A percentile compares a stretch with the other conserved stretches of the same genome.
phyloP scores from a whole-genome alignment of 257 asterid species.

The Penstemon newberryi region DNA sequence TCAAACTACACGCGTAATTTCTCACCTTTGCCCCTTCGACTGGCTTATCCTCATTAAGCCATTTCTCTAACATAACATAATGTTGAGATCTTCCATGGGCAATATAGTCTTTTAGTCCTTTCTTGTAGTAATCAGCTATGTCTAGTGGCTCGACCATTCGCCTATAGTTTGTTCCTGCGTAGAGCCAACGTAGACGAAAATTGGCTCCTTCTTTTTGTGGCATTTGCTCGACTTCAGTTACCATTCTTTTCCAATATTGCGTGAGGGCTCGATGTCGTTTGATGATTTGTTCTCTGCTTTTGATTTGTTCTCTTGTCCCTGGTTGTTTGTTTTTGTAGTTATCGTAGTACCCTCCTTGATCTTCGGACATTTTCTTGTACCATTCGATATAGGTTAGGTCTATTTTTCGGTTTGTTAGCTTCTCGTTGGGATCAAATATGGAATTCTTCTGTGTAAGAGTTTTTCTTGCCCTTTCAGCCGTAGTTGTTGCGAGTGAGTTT shows the following conservation, averaged over 20 bases:
- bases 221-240: slow-evolving; percentile 31
- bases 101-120: slow-evolving; percentile 28
- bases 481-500: slow-evolving; percentile 12
- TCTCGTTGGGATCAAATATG: slow-evolving; percentile 31
- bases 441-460: slow-evolving; percentile 6
- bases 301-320: slow-evolving; percentile 23
- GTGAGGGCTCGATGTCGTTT: slow-evolving; percentile 29
- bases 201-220: slow-evolving; percentile 28
- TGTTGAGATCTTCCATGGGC: slow-evolving; percentile 27
- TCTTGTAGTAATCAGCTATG: slow-evolving; percentile 38
- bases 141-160: slow-evolving; percentile 44
- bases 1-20: slow-evolving; percentile 28
- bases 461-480: background rate
- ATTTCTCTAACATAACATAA: slow-evolving; percentile 35
- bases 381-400: slow-evolving; percentile 36
- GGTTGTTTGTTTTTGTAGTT: slow-evolving; percentile 9
- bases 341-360: slow-evolving; percentile 34
- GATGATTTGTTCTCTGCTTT: slow-evolving; percentile 26
- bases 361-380: slow-evolving; percentile 32
- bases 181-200: slow-evolving; percentile 37
- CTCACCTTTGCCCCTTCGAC: slow-evolving; percentile 6
- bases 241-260: slow-evolving; percentile 30
- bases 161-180: slow-evolving; percentile 38
- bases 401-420: slow-evolving; percentile 33
- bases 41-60: slow-evolving; percentile 29